phyloP scores from a whole-genome alignment of 352 stramenopile genomes.

The Sclerospora graminicola region DNA sequence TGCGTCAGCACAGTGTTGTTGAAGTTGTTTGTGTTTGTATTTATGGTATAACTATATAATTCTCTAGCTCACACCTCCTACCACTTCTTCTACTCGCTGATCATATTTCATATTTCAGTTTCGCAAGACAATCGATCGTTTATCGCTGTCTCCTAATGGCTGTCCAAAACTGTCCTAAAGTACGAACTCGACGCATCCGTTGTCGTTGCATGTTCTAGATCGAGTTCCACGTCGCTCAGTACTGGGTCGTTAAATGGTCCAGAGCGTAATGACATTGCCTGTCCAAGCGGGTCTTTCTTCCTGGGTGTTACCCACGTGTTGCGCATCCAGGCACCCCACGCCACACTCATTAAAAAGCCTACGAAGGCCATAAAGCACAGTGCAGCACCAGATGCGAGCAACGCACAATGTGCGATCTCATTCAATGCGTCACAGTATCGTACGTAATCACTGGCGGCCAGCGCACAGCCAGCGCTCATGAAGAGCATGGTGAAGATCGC shows the following conservation, averaged over 20 bases:
- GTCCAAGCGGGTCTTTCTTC: conserved; percentile 9
- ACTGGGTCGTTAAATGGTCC: conserved; percentile 4
- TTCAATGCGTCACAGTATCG: conserved; percentile 40
- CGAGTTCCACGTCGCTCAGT: conserved; percentile 13
- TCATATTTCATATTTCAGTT: too few relatives aligned
- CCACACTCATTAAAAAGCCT: conserved; percentile 43
- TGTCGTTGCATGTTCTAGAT: conserved; percentile 13
- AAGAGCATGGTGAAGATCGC: conserved; percentile 58
- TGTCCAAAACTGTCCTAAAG: conserved; percentile 18
- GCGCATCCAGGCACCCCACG: conserved; percentile 43
- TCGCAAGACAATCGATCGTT: too few relatives aligned
- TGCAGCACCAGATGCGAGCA: conserved; percentile 32
- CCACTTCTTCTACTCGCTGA: too few relatives aligned
- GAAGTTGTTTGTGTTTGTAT: too few relatives aligned
- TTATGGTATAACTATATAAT: too few relatives aligned
- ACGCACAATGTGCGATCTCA: conserved; percentile 34
- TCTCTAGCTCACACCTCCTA: too few relatives aligned
- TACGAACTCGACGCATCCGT: conserved; percentile 17
- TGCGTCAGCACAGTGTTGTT: too few relatives aligned
- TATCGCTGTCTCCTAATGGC: conserved; percentile 4
- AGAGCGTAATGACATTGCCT: neutral
- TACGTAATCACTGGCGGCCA: conserved; percentile 59
- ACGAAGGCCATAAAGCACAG: conserved; percentile 60
- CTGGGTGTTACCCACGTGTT: conserved; percentile 22
- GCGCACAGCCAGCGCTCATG: conserved; percentile 45